phyloP scores from a whole-genome alignment of 2,329 filamentous ascomycete genomes.

The Balansia obtecta region DNA sequence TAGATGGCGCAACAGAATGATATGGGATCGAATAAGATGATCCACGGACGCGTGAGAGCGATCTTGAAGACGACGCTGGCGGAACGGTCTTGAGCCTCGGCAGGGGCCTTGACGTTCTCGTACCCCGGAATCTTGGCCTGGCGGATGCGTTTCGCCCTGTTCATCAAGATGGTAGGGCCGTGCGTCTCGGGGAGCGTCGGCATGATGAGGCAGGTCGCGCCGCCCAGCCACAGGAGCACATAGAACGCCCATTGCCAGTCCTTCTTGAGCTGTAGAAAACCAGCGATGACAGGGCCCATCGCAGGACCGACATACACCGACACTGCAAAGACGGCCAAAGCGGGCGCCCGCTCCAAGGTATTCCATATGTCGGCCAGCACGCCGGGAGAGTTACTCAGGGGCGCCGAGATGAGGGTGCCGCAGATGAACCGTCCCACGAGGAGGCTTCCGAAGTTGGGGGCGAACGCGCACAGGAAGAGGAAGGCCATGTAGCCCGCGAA shows the following conservation, averaged over 20 bases:
- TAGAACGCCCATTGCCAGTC: conserved; percentile 43
- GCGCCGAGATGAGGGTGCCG: conserved; percentile 41
- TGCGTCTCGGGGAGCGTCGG: conserved; percentile 48
- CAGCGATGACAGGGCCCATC: conserved; percentile 39
- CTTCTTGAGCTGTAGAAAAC: conserved; percentile 43
- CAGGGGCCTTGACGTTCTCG: conserved; percentile 36
- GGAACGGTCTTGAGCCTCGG: conserved; percentile 31
- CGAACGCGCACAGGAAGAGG: conserved; percentile 41
- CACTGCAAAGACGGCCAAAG: conserved; percentile 39
- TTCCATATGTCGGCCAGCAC: conserved; percentile 42
- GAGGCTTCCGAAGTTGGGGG: conserved; percentile 38
- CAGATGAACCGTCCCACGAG: conserved; percentile 43
- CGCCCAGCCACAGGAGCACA: conserved; percentile 31
- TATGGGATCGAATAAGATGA: conserved; percentile 40
- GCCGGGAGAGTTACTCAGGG: conserved; percentile 35
- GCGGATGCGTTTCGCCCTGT: conserved; percentile 41
- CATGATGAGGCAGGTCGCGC: conserved; percentile 29
- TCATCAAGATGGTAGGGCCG: conserved; percentile 33
- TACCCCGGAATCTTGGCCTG: conserved; percentile 35
- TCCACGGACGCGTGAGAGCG: conserved; percentile 40
- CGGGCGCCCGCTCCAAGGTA: conserved; percentile 36
- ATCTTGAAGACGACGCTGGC: conserved; percentile 35
- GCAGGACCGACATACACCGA: conserved; percentile 42
- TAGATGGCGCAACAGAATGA: conserved; percentile 39
- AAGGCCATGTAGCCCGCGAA: conserved; percentile 37